phyloP scores from a whole-genome alignment of 306 rosid genomes.

The Sphenostylis stenocarpa region DNA sequence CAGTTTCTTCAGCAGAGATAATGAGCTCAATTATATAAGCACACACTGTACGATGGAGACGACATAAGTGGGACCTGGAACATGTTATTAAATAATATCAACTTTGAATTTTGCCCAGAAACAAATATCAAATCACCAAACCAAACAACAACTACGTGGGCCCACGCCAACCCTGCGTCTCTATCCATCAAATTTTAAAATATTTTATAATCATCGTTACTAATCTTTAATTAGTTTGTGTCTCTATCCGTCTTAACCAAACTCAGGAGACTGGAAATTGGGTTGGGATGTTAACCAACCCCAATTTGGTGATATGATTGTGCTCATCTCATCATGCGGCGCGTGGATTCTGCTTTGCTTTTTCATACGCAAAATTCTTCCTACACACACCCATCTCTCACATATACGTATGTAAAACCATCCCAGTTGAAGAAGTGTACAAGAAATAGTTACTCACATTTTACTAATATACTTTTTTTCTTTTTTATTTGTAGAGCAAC shows the following conservation, averaged over 20 bases:
- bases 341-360: no score
- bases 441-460: no score
- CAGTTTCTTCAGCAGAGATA: constrained; percentile 1
- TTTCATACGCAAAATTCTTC: not conserved
- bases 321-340: not conserved
- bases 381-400: not conserved
- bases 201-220: not conserved
- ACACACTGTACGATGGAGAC: constrained; percentile 14
- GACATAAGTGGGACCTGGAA: constrained; percentile 25
- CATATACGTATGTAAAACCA: not conserved
- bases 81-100: constrained; percentile 19
- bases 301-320: constrained; percentile 14
- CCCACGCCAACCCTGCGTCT: constrained; percentile 3
- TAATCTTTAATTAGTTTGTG: not conserved
- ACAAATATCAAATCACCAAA: constrained; percentile 30
- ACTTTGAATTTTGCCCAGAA: constrained; percentile 42
- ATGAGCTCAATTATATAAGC: constrained; percentile 10
- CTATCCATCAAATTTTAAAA: constrained; percentile 3
- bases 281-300: constrained; percentile 7
- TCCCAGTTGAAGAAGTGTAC: not conserved
- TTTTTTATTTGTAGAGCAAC: no score
- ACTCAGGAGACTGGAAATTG: not conserved
- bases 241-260: constrained; percentile 14
- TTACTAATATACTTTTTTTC: no score
- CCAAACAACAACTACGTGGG: constrained; percentile 44